Percentiles rank a stretch among this genome's conserved stretches.
These are phyloP conservation scores for Alternaria rosae DNA, from an alignment of 2,329 filamentous ascomycete genomes.

Conservation along the genomic window DNA sequence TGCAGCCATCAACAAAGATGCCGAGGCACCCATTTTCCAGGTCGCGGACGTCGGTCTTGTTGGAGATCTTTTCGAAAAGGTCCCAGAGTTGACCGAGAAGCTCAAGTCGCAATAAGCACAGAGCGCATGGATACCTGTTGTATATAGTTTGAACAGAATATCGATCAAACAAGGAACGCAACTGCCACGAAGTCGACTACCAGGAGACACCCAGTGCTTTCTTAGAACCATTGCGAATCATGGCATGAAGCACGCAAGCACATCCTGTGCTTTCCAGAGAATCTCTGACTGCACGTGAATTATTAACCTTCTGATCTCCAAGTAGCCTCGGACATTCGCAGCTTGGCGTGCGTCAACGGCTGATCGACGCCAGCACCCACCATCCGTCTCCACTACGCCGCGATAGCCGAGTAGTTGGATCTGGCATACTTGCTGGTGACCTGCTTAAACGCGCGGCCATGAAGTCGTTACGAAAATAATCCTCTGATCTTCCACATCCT, in stretches of 20 bases:
- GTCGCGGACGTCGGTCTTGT: constrained; percentile 91
- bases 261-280: neutral
- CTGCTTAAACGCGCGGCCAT: neutral
- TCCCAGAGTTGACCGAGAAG: constrained; percentile 96
- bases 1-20: constrained; percentile 97
- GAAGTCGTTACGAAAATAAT: neutral
- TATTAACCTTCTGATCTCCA: neutral
- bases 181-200: neutral
- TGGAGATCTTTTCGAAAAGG: constrained; percentile 93
- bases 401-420: constrained; percentile 5
- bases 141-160: constrained; percentile 9
- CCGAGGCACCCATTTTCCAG: constrained; percentile 97
- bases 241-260: neutral
- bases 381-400: constrained; percentile 6
- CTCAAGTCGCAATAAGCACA: constrained; percentile 64
- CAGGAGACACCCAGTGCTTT: neutral
- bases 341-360: constrained; percentile 22
- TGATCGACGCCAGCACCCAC: constrained; percentile 20
- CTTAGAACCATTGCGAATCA: neutral
- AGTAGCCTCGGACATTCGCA: neutral
- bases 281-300: neutral
- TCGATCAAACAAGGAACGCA: neutral
- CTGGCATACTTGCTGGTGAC: neutral
- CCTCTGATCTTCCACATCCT: neutral
- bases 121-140: constrained; percentile 13